Evolutionary conservation across 139 green algal genomes (phyloP).

Genomic region (Coccomyxa sp.): DNA sequence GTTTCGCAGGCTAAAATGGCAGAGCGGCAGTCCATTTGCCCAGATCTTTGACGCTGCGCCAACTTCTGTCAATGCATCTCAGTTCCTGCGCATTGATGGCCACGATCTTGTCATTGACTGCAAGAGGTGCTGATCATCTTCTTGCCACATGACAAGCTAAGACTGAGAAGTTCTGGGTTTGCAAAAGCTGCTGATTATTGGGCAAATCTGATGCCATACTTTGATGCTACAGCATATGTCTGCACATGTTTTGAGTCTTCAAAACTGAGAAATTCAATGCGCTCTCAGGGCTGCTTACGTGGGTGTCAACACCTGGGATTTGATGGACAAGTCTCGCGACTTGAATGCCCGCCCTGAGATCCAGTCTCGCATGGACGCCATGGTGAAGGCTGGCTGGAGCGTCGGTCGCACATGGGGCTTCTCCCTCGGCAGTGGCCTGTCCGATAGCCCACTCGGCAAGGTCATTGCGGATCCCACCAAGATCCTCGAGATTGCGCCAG

Average conservation of each 20-base stretch:
- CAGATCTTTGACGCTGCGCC: background rate
- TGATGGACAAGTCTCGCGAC: conserved; percentile 7
- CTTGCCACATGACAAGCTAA: background rate
- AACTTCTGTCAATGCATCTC: background rate
- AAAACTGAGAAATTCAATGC: background rate
- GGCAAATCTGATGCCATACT: background rate
- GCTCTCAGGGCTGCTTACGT: background rate
- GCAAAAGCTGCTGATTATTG: background rate
- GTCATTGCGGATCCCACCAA: background rate
- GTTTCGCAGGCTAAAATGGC: background rate
- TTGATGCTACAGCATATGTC: background rate
- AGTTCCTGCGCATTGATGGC: background rate
- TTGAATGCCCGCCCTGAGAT: background rate
- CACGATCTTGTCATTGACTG: conserved; percentile 2
- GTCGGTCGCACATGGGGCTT: conserved; percentile 7
- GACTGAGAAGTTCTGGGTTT: background rate
- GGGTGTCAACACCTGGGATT: conserved; percentile 1
- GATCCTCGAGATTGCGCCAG: background rate
- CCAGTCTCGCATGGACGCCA: background rate
- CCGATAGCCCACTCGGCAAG: background rate
- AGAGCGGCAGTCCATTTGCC: background rate
- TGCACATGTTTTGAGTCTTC: background rate
- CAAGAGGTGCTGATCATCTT: background rate
- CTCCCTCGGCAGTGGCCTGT: background rate
- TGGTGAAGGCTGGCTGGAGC: conserved; percentile 5